Conservation (phyloP, 75 land plant genomes). For the Picea sitchensis region DNA sequence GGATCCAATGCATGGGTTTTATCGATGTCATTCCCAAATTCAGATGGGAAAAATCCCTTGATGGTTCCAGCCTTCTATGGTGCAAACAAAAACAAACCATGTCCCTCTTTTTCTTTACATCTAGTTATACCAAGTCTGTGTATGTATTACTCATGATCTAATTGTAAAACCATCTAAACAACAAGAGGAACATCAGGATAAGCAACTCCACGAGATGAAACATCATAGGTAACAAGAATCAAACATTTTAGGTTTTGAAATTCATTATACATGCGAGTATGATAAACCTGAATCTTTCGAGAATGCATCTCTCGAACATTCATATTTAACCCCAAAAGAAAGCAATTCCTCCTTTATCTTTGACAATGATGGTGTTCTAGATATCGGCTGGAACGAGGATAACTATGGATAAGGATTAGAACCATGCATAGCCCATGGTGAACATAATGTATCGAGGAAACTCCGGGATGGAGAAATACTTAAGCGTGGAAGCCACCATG, state of each 20-base stretch:
- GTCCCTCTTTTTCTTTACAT: too few species aligned
- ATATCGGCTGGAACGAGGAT: too few species aligned
- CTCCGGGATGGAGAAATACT: too few species aligned
- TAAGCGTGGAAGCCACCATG: slow-evolving; percentile 41
- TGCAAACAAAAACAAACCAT: too few species aligned
- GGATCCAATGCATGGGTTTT: slow-evolving; percentile 6
- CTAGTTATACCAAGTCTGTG: too few species aligned
- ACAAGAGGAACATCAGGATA: slow-evolving; percentile 86
- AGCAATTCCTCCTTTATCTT: too few species aligned
- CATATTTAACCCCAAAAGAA: slow-evolving; percentile 51
- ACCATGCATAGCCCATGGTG: too few species aligned
- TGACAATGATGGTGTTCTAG: too few species aligned
- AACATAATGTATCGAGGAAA: too few species aligned
- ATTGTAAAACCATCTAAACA: slow-evolving; percentile 42
- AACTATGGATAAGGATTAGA: too few species aligned
- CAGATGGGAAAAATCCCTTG: slow-evolving; percentile 43
- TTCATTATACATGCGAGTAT: slow-evolving; percentile 56
- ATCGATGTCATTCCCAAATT: slow-evolving; percentile 40
- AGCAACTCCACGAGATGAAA: slow-evolving; percentile 64
- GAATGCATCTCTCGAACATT: slow-evolving; percentile 72
- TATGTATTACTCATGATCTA: too few species aligned
- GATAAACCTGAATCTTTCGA: slow-evolving; percentile 55
- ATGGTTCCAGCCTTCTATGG: too few species aligned
- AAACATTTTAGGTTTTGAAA: slow-evolving; percentile 55
- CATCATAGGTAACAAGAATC: slow-evolving; percentile 77